Conservation (phyloP, 164 flowering plant genomes). For the Aristolochia californica region DNA sequence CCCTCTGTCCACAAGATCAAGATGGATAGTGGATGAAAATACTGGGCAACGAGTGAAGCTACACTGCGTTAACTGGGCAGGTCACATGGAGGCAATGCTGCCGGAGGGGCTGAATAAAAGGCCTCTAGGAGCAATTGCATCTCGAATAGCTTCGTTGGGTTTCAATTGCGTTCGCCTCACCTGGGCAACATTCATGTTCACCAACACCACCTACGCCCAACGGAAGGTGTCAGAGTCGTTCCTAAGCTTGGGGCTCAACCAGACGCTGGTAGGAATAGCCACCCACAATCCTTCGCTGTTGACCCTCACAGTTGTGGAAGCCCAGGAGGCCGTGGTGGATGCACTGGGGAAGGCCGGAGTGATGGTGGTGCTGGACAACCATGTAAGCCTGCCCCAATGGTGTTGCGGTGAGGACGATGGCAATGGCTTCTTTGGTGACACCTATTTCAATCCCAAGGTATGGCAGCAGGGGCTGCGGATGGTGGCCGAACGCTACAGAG, state of each 20-base stretch:
- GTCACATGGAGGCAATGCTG: constrained; percentile 30
- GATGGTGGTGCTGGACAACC: constrained; percentile 33
- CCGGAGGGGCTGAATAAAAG: constrained; percentile 34
- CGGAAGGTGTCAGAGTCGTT: constrained; percentile 20
- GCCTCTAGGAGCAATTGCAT: constrained; percentile 22
- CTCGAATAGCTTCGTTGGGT: constrained; percentile 16
- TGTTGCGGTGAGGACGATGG: constrained; percentile 29
- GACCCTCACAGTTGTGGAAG: constrained; percentile 16
- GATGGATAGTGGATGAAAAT: constrained; percentile 27
- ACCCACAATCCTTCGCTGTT: constrained; percentile 23
- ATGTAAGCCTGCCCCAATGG: constrained; percentile 31
- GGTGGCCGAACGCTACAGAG: constrained; percentile 13
- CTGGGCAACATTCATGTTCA: constrained; percentile 33
- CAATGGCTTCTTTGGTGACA: constrained; percentile 37
- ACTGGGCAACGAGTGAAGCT: constrained; percentile 32
- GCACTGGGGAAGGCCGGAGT: constrained; percentile 13
- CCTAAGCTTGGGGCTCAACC: constrained; percentile 4
- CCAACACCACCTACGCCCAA: constrained; percentile 5
- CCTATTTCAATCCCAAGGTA: constrained; percentile 18
- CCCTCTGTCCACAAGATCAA: constrained; percentile 27
- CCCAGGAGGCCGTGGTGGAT: constrained; percentile 14
- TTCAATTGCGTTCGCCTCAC: constrained; percentile 43
- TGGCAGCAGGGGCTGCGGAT: constrained; percentile 32
- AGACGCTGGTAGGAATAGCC: constrained; percentile 15
- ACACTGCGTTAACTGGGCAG: constrained; percentile 34